A percentile compares a stretch with the other conserved stretches of the same genome.
Evolutionary conservation across 2,329 filamentous ascomycete species (phyloP).

Genomic region (Diplodia mutila): DNA sequence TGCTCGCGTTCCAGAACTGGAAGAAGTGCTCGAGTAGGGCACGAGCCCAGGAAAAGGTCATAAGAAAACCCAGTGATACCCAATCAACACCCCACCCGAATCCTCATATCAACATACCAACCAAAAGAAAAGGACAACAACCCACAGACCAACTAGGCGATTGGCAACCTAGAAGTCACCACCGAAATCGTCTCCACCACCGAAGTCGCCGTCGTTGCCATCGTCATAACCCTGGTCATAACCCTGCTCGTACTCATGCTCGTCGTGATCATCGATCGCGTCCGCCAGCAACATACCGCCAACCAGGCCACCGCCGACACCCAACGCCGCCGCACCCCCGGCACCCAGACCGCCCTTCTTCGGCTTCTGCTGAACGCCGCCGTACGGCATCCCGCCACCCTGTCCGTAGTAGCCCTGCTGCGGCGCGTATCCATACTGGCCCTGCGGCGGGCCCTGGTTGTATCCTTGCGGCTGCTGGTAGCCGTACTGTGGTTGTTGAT

Average conservation of each 20-base stretch:
- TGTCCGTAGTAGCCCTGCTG: conserved; percentile 36
- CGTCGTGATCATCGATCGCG: conserved; percentile 60
- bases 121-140: neutral
- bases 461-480: conserved; percentile 35
- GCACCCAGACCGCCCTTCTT: conserved; percentile 65
- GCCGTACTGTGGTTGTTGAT: conserved; percentile 27
- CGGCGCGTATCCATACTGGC: conserved; percentile 35
- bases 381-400: conserved; percentile 34
- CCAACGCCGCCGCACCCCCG: conserved; percentile 74
- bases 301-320: conserved; percentile 78
- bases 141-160: neutral
- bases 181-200: conserved; percentile 35
- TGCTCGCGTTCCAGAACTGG: too few species aligned
- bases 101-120: neutral
- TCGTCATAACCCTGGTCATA: conserved; percentile 28
- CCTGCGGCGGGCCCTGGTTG: conserved; percentile 36
- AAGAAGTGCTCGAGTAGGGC: too few species aligned
- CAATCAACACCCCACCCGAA: too few species aligned
- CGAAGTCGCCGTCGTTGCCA: conserved; percentile 33
- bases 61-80: too few species aligned
- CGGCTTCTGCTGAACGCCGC: conserved; percentile 34
- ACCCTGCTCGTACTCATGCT: conserved; percentile 27
- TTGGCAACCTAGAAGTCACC: conserved; percentile 31
- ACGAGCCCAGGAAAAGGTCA: too few species aligned
- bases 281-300: conserved; percentile 75